Conservation (phyloP, 352 stramenopile species). For the Globisporangium irregulare region DNA sequence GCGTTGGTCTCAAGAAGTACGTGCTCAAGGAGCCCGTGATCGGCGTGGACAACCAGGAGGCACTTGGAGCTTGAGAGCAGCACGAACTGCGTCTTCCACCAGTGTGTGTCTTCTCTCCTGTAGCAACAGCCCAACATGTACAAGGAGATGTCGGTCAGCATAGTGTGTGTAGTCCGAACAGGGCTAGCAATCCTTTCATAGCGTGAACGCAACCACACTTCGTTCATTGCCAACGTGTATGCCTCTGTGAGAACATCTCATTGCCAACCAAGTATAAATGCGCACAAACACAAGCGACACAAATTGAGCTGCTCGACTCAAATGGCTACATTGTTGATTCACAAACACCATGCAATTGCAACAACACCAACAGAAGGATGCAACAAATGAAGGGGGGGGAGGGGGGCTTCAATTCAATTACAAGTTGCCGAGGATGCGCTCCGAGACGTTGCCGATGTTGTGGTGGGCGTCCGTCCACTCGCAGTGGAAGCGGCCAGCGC, state of each 20-base stretch:
- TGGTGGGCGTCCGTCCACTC: constrained; percentile 97
- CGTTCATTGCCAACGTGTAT: too few species aligned
- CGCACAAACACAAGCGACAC: background rate
- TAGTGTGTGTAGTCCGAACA: background rate
- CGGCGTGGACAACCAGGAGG: constrained; percentile 73
- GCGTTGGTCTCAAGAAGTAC: constrained; percentile 77
- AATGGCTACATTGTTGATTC: background rate
- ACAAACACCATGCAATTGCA: background rate
- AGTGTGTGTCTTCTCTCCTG: too few species aligned
- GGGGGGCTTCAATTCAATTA: constrained; percentile 33
- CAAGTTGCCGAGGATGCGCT: constrained; percentile 92
- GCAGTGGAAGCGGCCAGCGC: constrained; percentile 95
- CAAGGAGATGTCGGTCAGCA: too few species aligned
- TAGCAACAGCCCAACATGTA: too few species aligned
- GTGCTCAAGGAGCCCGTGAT: constrained; percentile 84
- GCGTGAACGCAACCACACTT: background rate
- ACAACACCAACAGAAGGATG: background rate
- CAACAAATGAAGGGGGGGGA: background rate
- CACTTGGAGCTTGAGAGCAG: too few species aligned
- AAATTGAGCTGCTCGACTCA: background rate
- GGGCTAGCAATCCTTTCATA: background rate
- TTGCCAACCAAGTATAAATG: background rate
- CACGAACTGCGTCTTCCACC: too few species aligned
- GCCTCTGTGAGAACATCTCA: too few species aligned
- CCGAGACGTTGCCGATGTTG: constrained; percentile 94